phyloP scores from a whole-genome alignment of 176 grass and related monocot genomes.

The Dendrocalamus sinicus region DNA sequence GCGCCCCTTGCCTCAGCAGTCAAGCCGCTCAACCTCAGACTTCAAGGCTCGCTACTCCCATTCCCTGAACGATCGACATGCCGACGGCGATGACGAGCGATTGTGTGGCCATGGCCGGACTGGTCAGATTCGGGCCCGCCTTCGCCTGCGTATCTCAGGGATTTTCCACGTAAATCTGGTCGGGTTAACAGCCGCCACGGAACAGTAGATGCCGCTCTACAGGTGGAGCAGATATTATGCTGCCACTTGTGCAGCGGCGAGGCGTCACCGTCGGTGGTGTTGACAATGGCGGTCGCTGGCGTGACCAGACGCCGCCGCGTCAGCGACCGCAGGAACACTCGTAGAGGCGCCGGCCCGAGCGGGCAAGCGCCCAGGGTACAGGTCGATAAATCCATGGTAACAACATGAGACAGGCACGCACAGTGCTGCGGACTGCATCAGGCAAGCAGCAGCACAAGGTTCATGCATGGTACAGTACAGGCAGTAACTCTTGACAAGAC shows the following conservation, averaged over 20 bases:
- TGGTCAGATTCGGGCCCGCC: too few species aligned
- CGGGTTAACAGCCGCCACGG: constrained; percentile 18
- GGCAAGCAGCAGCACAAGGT: background rate
- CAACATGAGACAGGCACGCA: background rate
- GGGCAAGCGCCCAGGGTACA: background rate
- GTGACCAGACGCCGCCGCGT: background rate
- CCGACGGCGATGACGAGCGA: background rate
- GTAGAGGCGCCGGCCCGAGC: background rate
- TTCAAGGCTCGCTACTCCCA: background rate
- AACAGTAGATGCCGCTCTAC: constrained; percentile 27
- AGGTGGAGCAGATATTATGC: background rate
- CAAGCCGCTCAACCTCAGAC: background rate
- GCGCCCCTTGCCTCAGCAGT: background rate
- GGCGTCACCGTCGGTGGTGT: background rate
- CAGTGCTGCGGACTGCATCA: background rate
- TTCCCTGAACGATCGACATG: background rate
- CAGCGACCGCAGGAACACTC: background rate
- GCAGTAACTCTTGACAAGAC: background rate
- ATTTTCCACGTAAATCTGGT: background rate
- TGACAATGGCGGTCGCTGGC: background rate
- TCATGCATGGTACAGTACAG: background rate
- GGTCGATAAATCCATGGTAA: background rate
- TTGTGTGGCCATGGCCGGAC: background rate
- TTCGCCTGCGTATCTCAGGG: background rate
- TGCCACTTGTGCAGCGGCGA: background rate